A percentile compares a stretch with the other conserved stretches of the same genome.
These are phyloP conservation scores for Termitomyces sp. DNA, from an alignment of 768 basidiomycete species.

Conservation along the genomic window DNA sequence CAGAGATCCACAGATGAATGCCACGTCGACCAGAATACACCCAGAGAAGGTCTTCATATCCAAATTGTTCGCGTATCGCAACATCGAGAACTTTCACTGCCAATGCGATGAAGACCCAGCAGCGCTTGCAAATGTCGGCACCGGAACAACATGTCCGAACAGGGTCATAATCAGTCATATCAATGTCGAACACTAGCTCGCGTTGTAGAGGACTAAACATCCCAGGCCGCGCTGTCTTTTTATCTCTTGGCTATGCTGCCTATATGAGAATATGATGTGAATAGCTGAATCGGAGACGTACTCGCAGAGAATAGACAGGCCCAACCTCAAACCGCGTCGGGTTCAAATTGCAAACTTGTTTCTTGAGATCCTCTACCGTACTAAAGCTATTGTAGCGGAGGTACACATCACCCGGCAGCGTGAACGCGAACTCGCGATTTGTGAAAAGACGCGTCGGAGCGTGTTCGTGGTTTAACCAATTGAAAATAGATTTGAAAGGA, in stretches of 20 bases:
- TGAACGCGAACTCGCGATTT: slow-evolving; percentile 95
- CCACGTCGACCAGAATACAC: slow-evolving; percentile 98
- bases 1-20: slow-evolving; percentile 97
- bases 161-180: slow-evolving; percentile 99
- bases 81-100: slow-evolving; percentile 86
- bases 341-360: slow-evolving; percentile 78
- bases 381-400: slow-evolving; percentile 92
- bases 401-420: slow-evolving; percentile 86
- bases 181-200: slow-evolving; percentile 98
- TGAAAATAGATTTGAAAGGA: slow-evolving; percentile 91
- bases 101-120: slow-evolving; percentile 93
- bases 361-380: slow-evolving; percentile 85
- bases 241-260: slow-evolving; percentile 73
- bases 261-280: not conserved
- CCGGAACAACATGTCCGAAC: slow-evolving; percentile 93
- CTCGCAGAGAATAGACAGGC: slow-evolving; percentile 84
- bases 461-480: slow-evolving; percentile 94
- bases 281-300: slow-evolving; percentile 35
- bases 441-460: slow-evolving; percentile 78
- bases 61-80: slow-evolving; percentile 83
- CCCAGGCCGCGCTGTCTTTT: slow-evolving; percentile 66
- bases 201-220: slow-evolving; percentile 77
- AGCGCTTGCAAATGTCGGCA: slow-evolving; percentile 86
- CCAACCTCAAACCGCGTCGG: slow-evolving; percentile 97
- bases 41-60: slow-evolving; percentile 89